Conservation (phyloP, 108 stramenopile genomes). For the Cylindrotheca closterium region DNA sequence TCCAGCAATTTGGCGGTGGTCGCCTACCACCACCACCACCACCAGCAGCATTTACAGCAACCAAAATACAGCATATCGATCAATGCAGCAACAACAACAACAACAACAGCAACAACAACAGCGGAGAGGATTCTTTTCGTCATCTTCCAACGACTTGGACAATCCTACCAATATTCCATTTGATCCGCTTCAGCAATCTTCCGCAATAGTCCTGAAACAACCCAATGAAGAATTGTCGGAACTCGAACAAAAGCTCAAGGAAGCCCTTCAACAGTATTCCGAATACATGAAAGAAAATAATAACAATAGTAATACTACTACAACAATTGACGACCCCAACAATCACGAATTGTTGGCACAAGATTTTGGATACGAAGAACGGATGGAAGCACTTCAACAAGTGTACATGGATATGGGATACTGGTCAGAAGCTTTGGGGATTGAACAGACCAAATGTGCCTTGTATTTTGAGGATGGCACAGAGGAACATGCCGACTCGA, state of each 20-base stretch:
- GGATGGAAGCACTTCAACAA: slow-evolving; percentile 22
- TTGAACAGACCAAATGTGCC: slow-evolving; percentile 22
- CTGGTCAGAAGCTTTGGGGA: slow-evolving; percentile 40
- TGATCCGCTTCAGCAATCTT: slow-evolving; percentile 13
- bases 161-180: too few relatives aligned
- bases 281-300: slow-evolving; percentile 12
- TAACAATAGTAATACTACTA: slow-evolving; percentile 11
- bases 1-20: neutral
- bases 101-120: too few relatives aligned
- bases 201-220: slow-evolving; percentile 22
- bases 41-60: neutral
- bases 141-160: too few relatives aligned
- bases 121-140: too few relatives aligned
- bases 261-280: neutral
- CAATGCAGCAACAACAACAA: too few relatives aligned
- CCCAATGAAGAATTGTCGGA: slow-evolving; percentile 4
- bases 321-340: slow-evolving; percentile 1
- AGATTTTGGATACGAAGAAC: too few relatives aligned
- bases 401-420: slow-evolving; percentile 41
- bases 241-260: slow-evolving; percentile 14
- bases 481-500: slow-evolving; percentile 32
- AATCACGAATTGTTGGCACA: neutral
- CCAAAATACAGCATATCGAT: too few relatives aligned
- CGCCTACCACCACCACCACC: neutral
- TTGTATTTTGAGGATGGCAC: neutral